phyloP scores from a whole-genome alignment of 371 early-diverging fungal genomes.

The Rhizopus delemar region DNA sequence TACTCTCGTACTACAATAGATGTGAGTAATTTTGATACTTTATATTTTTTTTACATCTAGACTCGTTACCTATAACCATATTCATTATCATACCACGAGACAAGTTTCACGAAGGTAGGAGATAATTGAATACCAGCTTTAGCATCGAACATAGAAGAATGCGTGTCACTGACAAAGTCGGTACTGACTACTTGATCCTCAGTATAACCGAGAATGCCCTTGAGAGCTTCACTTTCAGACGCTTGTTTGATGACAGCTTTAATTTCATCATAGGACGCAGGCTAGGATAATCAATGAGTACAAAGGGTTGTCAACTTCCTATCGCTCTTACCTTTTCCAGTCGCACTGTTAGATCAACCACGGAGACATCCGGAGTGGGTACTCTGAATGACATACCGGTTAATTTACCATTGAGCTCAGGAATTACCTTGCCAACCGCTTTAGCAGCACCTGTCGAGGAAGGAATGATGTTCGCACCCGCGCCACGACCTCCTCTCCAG shows the following conservation, averaged over 20 bases:
- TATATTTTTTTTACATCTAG: conserved; percentile 22
- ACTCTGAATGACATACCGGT: conserved; percentile 99
- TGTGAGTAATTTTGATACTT: conserved; percentile 20
- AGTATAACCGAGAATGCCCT: conserved; percentile 96
- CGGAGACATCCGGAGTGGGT: conserved; percentile 96
- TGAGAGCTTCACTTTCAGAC: conserved; percentile 70
- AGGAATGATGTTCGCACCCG: conserved; percentile 98
- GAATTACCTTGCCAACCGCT: conserved; percentile 99
- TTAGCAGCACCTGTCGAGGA: conserved; percentile 99
- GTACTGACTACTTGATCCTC: conserved; percentile 96
- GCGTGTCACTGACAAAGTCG: conserved; percentile 92
- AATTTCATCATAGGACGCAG: conserved; percentile 90
- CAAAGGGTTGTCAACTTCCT: not conserved
- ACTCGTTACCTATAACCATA: conserved; percentile 78
- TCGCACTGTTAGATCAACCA: conserved; percentile 97
- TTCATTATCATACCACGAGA: conserved; percentile 92
- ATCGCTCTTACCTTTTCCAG: conserved; percentile 65
- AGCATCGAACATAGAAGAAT: conserved; percentile 95
- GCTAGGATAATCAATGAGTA: conserved; percentile 23
- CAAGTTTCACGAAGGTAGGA: conserved; percentile 91
- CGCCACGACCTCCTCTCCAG: conserved; percentile 96
- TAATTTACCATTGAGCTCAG: conserved; percentile 94
- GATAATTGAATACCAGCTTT: conserved; percentile 97
- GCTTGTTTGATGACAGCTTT: conserved; percentile 85
- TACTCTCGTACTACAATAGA: conserved; percentile 55